Conservation (phyloP, 306 rosid species). For the Cajanus cajan region DNA sequence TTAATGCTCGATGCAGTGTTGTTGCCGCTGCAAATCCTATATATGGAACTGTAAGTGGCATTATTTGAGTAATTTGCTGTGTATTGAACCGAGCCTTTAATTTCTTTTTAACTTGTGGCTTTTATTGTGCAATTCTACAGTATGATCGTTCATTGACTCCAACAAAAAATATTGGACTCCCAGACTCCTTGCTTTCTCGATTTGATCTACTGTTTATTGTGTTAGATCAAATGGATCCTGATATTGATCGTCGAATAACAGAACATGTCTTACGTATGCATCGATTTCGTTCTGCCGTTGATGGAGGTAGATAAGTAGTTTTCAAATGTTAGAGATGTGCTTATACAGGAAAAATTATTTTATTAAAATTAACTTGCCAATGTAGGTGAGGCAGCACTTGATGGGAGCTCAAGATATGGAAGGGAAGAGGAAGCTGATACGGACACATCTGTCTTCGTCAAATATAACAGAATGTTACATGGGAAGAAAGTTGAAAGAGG, state of each 20-base stretch:
- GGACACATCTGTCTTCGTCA: conserved; percentile 78
- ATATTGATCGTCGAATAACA: conserved; percentile 84
- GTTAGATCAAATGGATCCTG: conserved; percentile 99
- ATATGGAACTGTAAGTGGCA: conserved; percentile 87
- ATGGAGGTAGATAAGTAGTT: conserved; percentile 66
- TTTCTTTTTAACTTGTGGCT: not conserved
- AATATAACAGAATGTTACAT: conserved; percentile 88
- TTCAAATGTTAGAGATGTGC: conserved; percentile 24
- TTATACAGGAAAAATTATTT: conserved; percentile 10
- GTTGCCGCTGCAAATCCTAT: conserved; percentile 99
- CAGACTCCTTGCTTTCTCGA: conserved; percentile 96
- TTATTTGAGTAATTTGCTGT: not conserved
- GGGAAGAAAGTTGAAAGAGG: conserved; percentile 71
- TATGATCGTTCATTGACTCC: conserved; percentile 99
- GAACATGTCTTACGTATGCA: conserved; percentile 99
- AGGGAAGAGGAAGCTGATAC: conserved; percentile 83
- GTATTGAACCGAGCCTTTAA: conserved; percentile 9
- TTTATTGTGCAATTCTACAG: conserved; percentile 42
- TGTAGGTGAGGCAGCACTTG: conserved; percentile 68
- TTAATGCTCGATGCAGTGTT: conserved; percentile 97
- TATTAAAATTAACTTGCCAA: conserved; percentile 22
- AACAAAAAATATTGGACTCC: conserved; percentile 97
- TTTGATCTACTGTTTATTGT: conserved; percentile 94
- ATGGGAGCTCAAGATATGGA: conserved; percentile 73
- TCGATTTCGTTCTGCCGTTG: conserved; percentile 71